phyloP scores from a whole-genome alignment of 2,329 filamentous ascomycete genomes.

The Sporothrix pallida region DNA sequence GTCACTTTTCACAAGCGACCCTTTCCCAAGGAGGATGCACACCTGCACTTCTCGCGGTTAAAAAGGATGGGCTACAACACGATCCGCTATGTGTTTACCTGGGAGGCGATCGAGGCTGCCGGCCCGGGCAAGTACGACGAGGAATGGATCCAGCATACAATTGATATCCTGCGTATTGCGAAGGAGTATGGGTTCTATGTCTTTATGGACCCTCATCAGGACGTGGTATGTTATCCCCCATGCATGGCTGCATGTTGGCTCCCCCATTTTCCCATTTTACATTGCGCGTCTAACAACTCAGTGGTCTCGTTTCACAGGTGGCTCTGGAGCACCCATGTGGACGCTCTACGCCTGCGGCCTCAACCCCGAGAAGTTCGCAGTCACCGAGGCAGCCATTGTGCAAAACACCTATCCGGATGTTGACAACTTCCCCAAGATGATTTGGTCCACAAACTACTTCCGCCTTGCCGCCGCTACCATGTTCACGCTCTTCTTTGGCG shows the following conservation, averaged over 20 bases:
- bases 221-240: conserved; percentile 69
- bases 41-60: conserved; percentile 82
- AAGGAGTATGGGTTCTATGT: conserved; percentile 93
- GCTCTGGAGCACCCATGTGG: conserved; percentile 97
- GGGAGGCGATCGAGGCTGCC: conserved; percentile 96
- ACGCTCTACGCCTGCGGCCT: conserved; percentile 93
- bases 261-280: conserved; percentile 36
- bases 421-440: conserved; percentile 93
- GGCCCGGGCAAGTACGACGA: conserved; percentile 94
- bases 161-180: conserved; percentile 79
- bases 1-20: conserved; percentile 88
- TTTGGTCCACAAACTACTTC: conserved; percentile 97
- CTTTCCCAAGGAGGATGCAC: conserved; percentile 81
- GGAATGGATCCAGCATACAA: conserved; percentile 89
- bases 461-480: conserved; percentile 86
- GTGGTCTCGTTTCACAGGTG: conserved; percentile 95
- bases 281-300: conserved; percentile 43
- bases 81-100: conserved; percentile 95
- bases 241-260: not conserved
- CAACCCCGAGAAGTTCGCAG: conserved; percentile 82
- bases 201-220: conserved; percentile 99
- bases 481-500: conserved; percentile 93
- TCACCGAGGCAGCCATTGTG: conserved; percentile 89
- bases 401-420: conserved; percentile 92
- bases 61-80: conserved; percentile 94